Conservation (phyloP, 257 asterid species). For the Solanum sejunctum region DNA sequence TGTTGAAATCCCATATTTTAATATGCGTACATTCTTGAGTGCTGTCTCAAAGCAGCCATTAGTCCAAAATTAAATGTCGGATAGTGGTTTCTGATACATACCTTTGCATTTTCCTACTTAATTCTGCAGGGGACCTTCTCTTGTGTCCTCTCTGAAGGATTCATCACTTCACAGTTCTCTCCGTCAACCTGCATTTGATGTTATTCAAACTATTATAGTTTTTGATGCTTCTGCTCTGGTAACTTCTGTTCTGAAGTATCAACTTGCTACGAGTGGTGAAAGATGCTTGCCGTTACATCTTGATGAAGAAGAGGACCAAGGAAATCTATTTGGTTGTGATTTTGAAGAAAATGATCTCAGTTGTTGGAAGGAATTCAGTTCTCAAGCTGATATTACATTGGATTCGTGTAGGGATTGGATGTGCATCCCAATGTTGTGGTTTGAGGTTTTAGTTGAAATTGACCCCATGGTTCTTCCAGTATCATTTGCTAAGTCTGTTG, state of each 20-base stretch:
- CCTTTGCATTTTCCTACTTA: not conserved
- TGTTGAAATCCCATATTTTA: not conserved
- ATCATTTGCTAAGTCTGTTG: slow-evolving; percentile 75
- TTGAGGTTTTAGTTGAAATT: slow-evolving; percentile 76
- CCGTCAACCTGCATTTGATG: slow-evolving; percentile 93
- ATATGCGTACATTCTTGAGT: not conserved
- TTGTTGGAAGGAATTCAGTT: slow-evolving; percentile 72
- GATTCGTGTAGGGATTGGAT: slow-evolving; percentile 70
- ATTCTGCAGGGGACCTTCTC: slow-evolving; percentile 77
- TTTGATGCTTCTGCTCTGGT: slow-evolving; percentile 89
- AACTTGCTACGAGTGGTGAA: slow-evolving; percentile 42
- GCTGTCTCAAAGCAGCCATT: not conserved
- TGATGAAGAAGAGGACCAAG: slow-evolving; percentile 56
- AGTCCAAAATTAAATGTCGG: not conserved
- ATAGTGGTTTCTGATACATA: not conserved
- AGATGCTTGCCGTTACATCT: slow-evolving; percentile 18
- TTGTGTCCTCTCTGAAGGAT: slow-evolving; percentile 76
- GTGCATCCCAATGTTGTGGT: slow-evolving; percentile 98
- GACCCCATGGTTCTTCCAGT: slow-evolving; percentile 66
- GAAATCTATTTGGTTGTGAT: slow-evolving; percentile 25
- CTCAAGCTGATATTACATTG: slow-evolving; percentile 58
- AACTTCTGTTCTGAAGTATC: slow-evolving; percentile 42
- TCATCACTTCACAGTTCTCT: slow-evolving; percentile 67
- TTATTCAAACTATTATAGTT: slow-evolving; percentile 61
- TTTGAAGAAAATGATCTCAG: slow-evolving; percentile 38